These are phyloP conservation scores for Trichoderma orchidacearum DNA, from an alignment of 495 filamentous ascomycete species.

Conservation along the genomic window DNA sequence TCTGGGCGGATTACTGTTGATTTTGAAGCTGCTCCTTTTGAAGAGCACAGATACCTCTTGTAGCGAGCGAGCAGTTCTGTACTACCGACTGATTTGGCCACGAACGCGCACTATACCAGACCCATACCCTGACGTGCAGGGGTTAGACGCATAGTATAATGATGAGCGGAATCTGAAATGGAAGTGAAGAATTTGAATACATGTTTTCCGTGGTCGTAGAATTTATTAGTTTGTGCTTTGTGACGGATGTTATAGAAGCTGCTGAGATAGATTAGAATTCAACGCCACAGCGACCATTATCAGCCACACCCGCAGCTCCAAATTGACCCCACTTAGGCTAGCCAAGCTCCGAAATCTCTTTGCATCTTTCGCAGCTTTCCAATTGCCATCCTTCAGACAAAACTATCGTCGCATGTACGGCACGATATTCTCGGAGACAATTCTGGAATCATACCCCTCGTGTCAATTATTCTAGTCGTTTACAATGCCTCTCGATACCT, in stretches of 20 bases:
- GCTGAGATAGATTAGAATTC: too few species aligned
- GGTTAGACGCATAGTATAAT: background rate
- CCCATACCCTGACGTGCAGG: too few species aligned
- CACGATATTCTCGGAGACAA: background rate
- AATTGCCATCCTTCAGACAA: background rate
- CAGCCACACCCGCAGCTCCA: background rate
- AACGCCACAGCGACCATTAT: background rate
- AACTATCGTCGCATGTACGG: background rate
- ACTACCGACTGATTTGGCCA: background rate
- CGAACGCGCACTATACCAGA: background rate
- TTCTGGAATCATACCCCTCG: too few species aligned
- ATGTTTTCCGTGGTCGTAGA: background rate
- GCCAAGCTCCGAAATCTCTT: background rate
- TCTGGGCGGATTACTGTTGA: constrained; percentile 24
- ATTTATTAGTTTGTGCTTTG: too few species aligned
- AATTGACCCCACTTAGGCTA: background rate
- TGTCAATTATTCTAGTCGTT: too few species aligned
- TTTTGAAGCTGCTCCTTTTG: constrained; percentile 14
- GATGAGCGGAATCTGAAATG: too few species aligned
- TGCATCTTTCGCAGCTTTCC: background rate
- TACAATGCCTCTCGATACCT: constrained; percentile 80
- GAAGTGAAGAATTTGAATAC: too few species aligned
- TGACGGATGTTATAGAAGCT: too few species aligned
- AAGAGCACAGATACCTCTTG: background rate
- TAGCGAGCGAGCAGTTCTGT: background rate